Conservation (phyloP, 2,329 filamentous ascomycete genomes). For the Fusarium penzigii region DNA sequence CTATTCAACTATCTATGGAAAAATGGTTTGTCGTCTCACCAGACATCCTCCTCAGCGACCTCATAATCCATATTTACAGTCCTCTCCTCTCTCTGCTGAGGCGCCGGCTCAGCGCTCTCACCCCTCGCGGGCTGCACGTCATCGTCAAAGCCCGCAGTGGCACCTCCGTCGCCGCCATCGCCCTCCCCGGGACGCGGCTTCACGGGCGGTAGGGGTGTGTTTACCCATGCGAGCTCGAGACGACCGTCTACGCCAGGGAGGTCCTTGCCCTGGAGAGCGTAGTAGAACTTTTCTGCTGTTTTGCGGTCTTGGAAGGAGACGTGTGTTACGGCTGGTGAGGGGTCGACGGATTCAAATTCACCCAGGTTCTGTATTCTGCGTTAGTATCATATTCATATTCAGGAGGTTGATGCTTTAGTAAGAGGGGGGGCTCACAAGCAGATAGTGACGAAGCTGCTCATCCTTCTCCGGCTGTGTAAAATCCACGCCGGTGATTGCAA, state of each 20-base stretch:
- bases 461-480: slow-evolving; percentile 64
- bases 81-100: slow-evolving; percentile 31
- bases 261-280: slow-evolving; percentile 54
- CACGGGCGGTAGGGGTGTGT: slow-evolving; percentile 27
- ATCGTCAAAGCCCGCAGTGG: slow-evolving; percentile 28
- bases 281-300: slow-evolving; percentile 71
- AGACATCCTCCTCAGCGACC: slow-evolving; percentile 52
- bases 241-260: slow-evolving; percentile 64
- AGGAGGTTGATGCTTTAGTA: background rate
- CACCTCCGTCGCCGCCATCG: slow-evolving; percentile 25
- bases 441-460: slow-evolving; percentile 69
- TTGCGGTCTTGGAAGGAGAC: slow-evolving; percentile 68
- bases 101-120: slow-evolving; percentile 9
- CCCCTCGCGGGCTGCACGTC: slow-evolving; percentile 5
- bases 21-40: slow-evolving; percentile 31
- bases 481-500: slow-evolving; percentile 65
- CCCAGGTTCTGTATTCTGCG: slow-evolving; percentile 52
- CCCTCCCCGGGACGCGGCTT: slow-evolving; percentile 7
- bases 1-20: background rate
- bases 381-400: slow-evolving; percentile 4
- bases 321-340: slow-evolving; percentile 47
- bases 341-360: slow-evolving; percentile 61
- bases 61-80: slow-evolving; percentile 54
- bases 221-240: slow-evolving; percentile 67
- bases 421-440: slow-evolving; percentile 56